Evolutionary conservation across 1,284 basidiomycete genomes (phyloP).

Genomic region (Heimioporus retisporus): DNA sequence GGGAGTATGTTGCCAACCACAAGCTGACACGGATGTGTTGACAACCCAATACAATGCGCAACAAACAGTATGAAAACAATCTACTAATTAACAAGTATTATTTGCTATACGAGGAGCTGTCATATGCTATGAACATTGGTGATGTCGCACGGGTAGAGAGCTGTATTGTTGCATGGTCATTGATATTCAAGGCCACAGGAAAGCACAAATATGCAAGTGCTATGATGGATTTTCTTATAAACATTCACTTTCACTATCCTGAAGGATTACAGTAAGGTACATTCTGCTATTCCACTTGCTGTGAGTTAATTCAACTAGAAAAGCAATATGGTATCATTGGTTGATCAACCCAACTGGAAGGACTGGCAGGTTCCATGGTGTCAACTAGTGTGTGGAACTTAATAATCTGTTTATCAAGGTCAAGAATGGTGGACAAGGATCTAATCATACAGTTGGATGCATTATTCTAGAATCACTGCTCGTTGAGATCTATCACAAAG

Average conservation of each 20-base stretch:
- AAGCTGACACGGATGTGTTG: too few species aligned
- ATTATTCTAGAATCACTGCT: background rate
- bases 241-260: background rate
- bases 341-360: background rate
- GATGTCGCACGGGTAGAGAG: background rate
- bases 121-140: background rate
- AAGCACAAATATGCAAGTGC: background rate
- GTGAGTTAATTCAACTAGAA: background rate
- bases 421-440: background rate
- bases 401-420: constrained; percentile 2
- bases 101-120: background rate
- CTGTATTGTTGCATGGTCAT: background rate
- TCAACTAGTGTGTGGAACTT: background rate
- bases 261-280: background rate
- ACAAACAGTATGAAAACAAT: too few species aligned
- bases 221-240: background rate
- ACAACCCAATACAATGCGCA: too few species aligned
- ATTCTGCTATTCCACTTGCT: background rate
- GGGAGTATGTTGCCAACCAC: too few species aligned
- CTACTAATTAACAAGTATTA: too few species aligned
- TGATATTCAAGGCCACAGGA: background rate
- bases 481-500: background rate
- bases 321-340: background rate
- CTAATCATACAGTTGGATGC: background rate
- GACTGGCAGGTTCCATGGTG: background rate